A percentile compares a stretch with the other conserved stretches of the same genome.
Conservation (phyloP, 345 rosid species). For the Citrus sp. region DNA sequence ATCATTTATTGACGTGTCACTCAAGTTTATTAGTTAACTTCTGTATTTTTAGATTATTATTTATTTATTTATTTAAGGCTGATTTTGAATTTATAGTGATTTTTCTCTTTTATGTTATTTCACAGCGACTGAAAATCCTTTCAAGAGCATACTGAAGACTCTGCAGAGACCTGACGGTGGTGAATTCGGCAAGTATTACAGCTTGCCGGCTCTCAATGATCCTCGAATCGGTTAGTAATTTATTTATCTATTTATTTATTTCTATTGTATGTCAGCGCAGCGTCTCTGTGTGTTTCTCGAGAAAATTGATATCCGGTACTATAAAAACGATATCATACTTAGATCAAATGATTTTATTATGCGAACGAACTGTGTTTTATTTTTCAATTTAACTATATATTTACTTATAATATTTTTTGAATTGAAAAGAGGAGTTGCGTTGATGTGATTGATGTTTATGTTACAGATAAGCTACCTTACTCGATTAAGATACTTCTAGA, state of each 20-base stretch:
- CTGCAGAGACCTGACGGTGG: slow-evolving; percentile 65
- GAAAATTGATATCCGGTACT: not conserved
- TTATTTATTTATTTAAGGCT: not conserved
- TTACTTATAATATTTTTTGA: not conserved
- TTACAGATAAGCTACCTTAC: slow-evolving; percentile 66
- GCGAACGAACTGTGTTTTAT: not conserved
- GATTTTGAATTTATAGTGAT: slow-evolving; percentile 1
- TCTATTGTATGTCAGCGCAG: not conserved
- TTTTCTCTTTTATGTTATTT: slow-evolving; percentile 10
- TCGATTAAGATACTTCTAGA: slow-evolving; percentile 71
- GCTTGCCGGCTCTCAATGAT: slow-evolving; percentile 68
- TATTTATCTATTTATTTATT: not conserved
- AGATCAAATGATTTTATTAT: not conserved
- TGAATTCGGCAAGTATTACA: slow-evolving; percentile 60
- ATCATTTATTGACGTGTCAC: not conserved
- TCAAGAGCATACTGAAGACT: slow-evolving; percentile 54
- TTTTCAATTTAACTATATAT: not conserved
- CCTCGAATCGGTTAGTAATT: slow-evolving; percentile 60
- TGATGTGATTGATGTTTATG: not conserved
- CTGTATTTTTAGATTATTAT: not conserved
- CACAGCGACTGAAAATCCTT: slow-evolving; percentile 53
- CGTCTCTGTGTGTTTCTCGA: slow-evolving; percentile 5
- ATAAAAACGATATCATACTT: not conserved
- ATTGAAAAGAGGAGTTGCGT: not conserved
- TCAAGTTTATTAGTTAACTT: not conserved